Base-by-base conservation (phyloP, 1,284 basidiomycete genomes). In the Volvariella volvacea region DNA sequence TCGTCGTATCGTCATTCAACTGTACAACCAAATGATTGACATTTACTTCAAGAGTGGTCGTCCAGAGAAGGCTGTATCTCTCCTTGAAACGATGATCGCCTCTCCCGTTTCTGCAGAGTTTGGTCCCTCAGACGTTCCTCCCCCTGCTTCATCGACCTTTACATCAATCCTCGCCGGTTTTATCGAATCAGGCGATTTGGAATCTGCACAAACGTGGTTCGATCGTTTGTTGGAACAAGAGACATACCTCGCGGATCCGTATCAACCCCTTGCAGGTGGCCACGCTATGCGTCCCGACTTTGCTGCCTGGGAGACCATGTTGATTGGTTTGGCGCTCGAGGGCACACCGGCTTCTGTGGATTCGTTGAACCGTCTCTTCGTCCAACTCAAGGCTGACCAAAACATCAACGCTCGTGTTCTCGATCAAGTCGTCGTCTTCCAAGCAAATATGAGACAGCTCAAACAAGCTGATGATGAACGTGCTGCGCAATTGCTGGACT, bases 11-110 rank as follows among this genome's bases (percentile, higher is more conserved):
- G 70, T 74, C 44, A 63, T 80, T 22, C 54, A 66, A 28, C 70
- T 88, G 1, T 93, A 80, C 80, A 82, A 83, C 50, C 66, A 73
- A 50, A 88, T 93, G 78, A 77, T 95, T 44, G 69, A 77, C 37
- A 77, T 80, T 0, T 83, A 88, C 63, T 87, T 95, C 68, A 70
- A 67, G 15, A 75, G 71, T 25, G 80, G 80, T 3, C 68, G 82
- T 47, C 69, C 82, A 0, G 74, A 77, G 2, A 76, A 73, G 39
- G 92, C 82, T 3, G 59, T 93, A 7, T 74, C 62, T 15, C 61
- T 94, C 2, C 67, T 95, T 39, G 83, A 90, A 50, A 63, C 73
- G 48, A 88, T 95, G 82, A 69, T 92, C 59, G 70, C 73, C 48
- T 66, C 74, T 1, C 54, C 67, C 0, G 62, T 70, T 1, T 63